Base-by-base conservation (phyloP, 805 yeast species). In the Kurtzmaniella cleridarum region DNA sequence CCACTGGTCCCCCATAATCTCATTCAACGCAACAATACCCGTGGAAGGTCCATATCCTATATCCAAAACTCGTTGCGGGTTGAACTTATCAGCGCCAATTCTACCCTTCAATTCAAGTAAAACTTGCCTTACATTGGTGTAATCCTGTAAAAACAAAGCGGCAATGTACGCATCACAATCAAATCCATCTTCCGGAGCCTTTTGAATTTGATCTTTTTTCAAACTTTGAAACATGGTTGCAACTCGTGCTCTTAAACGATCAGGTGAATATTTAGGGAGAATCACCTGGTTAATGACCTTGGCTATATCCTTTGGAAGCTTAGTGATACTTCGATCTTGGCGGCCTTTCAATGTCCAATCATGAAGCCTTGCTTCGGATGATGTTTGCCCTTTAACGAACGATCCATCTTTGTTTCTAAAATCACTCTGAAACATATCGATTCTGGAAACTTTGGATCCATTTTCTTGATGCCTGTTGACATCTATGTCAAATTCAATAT, bases 31-130 rank as follows among this genome's bases (percentile, higher is more conserved):
- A 12, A 90, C 62, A 68, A 93, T 79, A 2, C 97, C 97, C 0
- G 95, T 82, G 2, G 88, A 91, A 1, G 98, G 98, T 0, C 98
- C 98, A 54, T 73, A 80, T 0, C 96, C 91, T 11, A 87, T 76
- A 52, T 87, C 95, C 36, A 93, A 66, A 0, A 93, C 76, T 4
- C 76, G 66, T 23, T 71, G 53, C 0, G 97, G 97, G 16, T 58
- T 58, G 64, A 88, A 85, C 35, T 54, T 52, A 0, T 63, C 64
- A 5, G 54, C 60, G 0, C 80, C 83, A 15, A 71, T 57, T 30
- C 90, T 66, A 32, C 60, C 56, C 47, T 76, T 69, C 27, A 89
- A 61, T 48, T 91, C 98, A 20, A 57, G 54, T 29, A 93, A 60
- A 0, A 81, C 85, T 45, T 81, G 85, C 38, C 69, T 69, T 2